Conservation (phyloP, 148 eudicot species). For the Limonium bicolor region DNA sequence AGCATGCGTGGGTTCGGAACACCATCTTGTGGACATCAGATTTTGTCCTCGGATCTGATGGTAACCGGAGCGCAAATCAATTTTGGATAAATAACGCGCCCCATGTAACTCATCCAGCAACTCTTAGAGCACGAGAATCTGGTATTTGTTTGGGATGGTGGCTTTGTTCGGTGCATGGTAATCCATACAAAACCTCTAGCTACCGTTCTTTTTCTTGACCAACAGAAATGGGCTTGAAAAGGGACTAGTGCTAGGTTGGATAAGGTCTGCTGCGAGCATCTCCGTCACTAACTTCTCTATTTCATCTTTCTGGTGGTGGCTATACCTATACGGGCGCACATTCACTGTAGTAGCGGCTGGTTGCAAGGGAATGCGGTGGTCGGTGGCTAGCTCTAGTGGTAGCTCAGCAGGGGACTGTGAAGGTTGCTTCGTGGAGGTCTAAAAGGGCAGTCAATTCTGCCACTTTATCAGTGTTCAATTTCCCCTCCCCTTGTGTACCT, state of each 20-base stretch:
- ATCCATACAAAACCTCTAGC: too few relatives aligned
- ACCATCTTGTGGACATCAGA: neutral
- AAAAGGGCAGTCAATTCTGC: neutral
- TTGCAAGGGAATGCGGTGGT: too few relatives aligned
- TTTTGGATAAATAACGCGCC: neutral
- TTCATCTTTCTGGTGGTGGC: neutral
- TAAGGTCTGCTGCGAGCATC: neutral
- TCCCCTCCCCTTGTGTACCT: neutral
- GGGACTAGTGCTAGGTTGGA: neutral
- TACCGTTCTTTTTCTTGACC: neutral
- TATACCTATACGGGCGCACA: neutral
- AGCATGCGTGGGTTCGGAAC: neutral
- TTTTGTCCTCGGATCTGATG: neutral
- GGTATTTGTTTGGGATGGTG: neutral
- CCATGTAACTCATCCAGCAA: neutral
- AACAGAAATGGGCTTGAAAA: neutral
- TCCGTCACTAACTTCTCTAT: neutral
- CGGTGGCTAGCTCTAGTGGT: too few relatives aligned
- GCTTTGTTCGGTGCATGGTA: neutral
- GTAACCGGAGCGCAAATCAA: neutral
- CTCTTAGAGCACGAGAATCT: neutral
- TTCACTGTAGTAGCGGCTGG: neutral
- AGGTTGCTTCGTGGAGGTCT: neutral
- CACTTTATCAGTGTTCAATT: neutral
- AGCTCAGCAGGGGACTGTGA: neutral